Percentiles rank a stretch among this genome's conserved stretches.
Conservation (phyloP, 2,329 filamentous ascomycete genomes). For the Periconia digitata region DNA sequence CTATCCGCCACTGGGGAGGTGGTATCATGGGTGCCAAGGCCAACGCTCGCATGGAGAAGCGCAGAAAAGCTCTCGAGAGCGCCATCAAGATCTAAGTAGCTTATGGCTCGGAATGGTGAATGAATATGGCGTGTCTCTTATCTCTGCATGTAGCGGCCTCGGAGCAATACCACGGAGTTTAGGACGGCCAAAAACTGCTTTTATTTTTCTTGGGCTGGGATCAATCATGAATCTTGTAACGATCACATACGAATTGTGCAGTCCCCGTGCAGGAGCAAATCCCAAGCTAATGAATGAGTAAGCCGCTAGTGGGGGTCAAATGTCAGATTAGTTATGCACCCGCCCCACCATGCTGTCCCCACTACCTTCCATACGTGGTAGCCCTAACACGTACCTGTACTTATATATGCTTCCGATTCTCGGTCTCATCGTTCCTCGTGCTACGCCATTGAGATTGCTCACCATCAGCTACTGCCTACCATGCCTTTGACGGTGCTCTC, state of each 20-base stretch:
- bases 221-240: conserved; percentile 36
- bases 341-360: conserved; percentile 22
- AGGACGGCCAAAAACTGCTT: conserved; percentile 43
- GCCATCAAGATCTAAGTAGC: conserved; percentile 93
- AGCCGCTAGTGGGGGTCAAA: conserved; percentile 11
- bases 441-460: background rate
- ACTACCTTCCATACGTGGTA: too few species aligned
- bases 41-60: conserved; percentile 75
- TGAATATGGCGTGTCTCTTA: conserved; percentile 43
- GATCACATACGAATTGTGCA: conserved; percentile 14
- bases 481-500: conserved; percentile 65
- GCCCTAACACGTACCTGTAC: too few species aligned
- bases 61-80: conserved; percentile 87
- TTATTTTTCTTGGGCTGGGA: conserved; percentile 31
- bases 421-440: too few species aligned
- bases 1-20: conserved; percentile 95
- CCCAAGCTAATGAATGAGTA: conserved; percentile 12
- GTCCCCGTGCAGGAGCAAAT: background rate
- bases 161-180: conserved; percentile 42
- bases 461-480: background rate
- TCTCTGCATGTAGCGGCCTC: conserved; percentile 44
- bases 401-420: too few species aligned
- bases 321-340: conserved; percentile 1
- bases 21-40: conserved; percentile 99
- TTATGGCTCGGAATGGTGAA: conserved; percentile 29